Percentiles rank a stretch among this genome's conserved stretches.
Evolutionary conservation across 1,284 basidiomycete genomes (phyloP).

Genomic region (Tilletiaria anomala): DNA sequence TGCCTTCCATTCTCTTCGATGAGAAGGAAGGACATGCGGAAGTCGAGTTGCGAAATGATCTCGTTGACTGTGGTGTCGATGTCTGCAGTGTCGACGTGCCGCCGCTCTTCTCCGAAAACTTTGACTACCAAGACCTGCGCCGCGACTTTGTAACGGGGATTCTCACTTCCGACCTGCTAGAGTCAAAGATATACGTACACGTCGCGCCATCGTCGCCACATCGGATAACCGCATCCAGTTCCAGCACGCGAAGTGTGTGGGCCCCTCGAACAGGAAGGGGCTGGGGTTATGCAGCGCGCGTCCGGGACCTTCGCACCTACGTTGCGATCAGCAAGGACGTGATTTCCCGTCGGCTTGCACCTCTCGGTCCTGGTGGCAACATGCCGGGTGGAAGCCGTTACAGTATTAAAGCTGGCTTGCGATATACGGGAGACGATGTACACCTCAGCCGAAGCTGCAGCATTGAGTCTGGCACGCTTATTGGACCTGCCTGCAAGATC

Average conservation of each 20-base stretch:
- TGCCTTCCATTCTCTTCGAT: constrained; percentile 47
- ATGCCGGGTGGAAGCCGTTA: no score
- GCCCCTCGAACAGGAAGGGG: constrained; percentile 1
- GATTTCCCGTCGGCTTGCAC: constrained; percentile 79
- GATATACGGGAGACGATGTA: no score
- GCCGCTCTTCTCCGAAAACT: constrained; percentile 95
- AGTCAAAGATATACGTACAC: constrained; percentile 85
- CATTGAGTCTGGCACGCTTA: no score
- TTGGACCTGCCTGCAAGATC: no score
- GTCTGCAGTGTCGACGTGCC: constrained; percentile 67
- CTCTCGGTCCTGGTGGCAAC: constrained; percentile 82
- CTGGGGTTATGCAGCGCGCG: constrained; percentile 28
- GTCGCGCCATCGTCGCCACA: constrained; percentile 46
- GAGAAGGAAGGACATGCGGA: constrained; percentile 41
- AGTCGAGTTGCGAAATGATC: constrained; percentile 67
- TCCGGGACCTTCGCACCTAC: constrained; percentile 24
- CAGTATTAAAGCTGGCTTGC: no score
- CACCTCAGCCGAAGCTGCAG: no score
- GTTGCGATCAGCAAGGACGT: constrained; percentile 56
- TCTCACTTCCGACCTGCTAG: constrained; percentile 81
- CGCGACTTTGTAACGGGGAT: constrained; percentile 92
- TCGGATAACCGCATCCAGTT: neutral
- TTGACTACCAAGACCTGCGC: constrained; percentile 85
- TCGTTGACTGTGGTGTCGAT: constrained; percentile 59
- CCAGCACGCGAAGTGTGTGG: constrained; percentile 1